phyloP scores from a whole-genome alignment of 2,329 filamentous ascomycete species.

The Diaporthe humulicola region DNA sequence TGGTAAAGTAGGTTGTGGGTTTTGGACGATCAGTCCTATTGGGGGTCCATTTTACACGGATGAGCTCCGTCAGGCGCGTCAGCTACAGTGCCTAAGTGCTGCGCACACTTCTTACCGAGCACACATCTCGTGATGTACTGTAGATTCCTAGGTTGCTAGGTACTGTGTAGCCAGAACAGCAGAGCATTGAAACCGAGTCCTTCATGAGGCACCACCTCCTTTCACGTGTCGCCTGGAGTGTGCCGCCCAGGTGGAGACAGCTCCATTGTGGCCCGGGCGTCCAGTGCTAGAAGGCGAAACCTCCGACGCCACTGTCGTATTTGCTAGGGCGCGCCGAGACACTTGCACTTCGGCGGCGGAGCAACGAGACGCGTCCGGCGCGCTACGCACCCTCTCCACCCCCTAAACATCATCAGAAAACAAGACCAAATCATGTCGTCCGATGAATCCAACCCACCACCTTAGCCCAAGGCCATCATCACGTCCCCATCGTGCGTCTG shows the following conservation, averaged over 20 bases:
- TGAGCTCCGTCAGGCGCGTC: neutral
- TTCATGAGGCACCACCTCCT: neutral
- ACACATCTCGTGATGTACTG: neutral
- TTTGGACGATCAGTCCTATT: neutral
- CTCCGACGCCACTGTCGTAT: slow-evolving; percentile 22
- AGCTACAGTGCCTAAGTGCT: neutral
- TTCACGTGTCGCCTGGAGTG: neutral
- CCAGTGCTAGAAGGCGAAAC: slow-evolving; percentile 11
- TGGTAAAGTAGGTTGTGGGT: neutral
- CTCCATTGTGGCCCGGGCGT: slow-evolving; percentile 21
- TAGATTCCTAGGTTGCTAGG: neutral
- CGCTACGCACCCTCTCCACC: neutral
- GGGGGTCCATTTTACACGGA: neutral
- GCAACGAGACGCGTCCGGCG: slow-evolving; percentile 24
- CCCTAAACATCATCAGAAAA: slow-evolving; percentile 18
- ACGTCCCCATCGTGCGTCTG: slow-evolving; percentile 5
- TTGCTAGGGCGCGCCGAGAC: slow-evolving; percentile 23
- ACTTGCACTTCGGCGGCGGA: slow-evolving; percentile 8
- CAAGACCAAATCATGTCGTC: slow-evolving; percentile 11
- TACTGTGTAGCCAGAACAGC: neutral
- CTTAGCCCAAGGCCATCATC: neutral
- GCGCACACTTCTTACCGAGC: neutral
- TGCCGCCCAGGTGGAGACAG: neutral
- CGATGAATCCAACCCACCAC: slow-evolving; percentile 3
- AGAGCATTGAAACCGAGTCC: neutral